Evolutionary conservation across 768 basidiomycete genomes (phyloP).

Genomic region (Xerocomus spinulosus): DNA sequence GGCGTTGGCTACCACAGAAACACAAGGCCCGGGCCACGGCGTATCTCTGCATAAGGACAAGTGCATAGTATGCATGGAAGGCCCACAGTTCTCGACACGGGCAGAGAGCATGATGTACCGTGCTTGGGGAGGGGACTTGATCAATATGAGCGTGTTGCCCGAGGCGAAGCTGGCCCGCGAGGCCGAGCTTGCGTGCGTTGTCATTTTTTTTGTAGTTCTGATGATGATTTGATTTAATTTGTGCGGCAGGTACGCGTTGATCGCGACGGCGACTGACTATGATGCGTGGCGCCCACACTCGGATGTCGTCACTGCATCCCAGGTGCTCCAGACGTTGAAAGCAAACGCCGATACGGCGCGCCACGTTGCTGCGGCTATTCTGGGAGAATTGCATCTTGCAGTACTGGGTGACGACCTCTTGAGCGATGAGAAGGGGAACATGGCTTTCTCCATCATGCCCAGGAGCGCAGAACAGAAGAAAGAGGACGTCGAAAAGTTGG

Average conservation of each 20-base stretch:
- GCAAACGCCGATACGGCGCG: conserved; percentile 86
- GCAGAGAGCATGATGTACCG: conserved; percentile 96
- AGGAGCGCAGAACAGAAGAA: conserved; percentile 46
- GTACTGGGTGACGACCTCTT: conserved; percentile 51
- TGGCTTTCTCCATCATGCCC: conserved; percentile 86
- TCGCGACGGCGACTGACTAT: conserved; percentile 91
- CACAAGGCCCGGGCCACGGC: conserved; percentile 44
- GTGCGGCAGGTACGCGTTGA: conserved; percentile 73
- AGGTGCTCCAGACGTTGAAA: conserved; percentile 85
- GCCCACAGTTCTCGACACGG: conserved; percentile 95
- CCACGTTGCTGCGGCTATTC: conserved; percentile 62
- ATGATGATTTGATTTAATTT: not conserved
- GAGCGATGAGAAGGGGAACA: conserved; percentile 70
- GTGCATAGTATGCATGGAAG: conserved; percentile 95
- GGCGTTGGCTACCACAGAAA: conserved; percentile 43
- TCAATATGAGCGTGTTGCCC: conserved; percentile 96
- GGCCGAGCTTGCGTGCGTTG: conserved; percentile 77
- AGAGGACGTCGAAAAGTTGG: conserved; percentile 64
- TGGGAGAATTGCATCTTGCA: conserved; percentile 63
- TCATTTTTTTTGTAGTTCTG: not conserved
- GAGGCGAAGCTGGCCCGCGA: conserved; percentile 97
- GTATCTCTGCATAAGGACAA: conserved; percentile 75
- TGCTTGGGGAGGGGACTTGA: conserved; percentile 86
- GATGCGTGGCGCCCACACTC: conserved; percentile 87
- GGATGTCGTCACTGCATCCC: conserved; percentile 81